phyloP scores from a whole-genome alignment of 2,329 filamentous ascomycete genomes.

The Ascochyta fabae region DNA sequence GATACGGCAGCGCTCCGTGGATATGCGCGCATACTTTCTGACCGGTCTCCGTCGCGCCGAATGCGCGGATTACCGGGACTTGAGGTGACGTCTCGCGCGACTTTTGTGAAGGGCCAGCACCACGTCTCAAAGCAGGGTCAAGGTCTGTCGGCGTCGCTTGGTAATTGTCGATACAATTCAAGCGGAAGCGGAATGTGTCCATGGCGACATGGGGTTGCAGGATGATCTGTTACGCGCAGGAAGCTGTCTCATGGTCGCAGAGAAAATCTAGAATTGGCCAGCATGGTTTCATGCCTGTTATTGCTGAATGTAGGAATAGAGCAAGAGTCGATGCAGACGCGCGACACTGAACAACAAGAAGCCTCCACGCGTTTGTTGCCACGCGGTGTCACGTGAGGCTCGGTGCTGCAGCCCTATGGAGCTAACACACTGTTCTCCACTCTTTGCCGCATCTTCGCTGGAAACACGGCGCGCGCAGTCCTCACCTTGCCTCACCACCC shows the following conservation, averaged over 20 bases:
- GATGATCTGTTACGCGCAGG: neutral
- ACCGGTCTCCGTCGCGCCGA: slow-evolving; percentile 90
- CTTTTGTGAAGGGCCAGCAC: slow-evolving; percentile 60
- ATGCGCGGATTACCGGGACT: slow-evolving; percentile 86
- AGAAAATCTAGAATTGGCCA: slow-evolving; percentile 1
- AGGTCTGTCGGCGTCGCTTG: slow-evolving; percentile 79
- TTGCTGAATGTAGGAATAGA: neutral
- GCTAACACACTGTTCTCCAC: slow-evolving; percentile 27
- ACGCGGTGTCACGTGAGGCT: slow-evolving; percentile 36
- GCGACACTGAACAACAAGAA: neutral
- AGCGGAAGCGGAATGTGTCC: slow-evolving; percentile 84
- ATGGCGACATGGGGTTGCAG: slow-evolving; percentile 48
- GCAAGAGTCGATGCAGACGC: slow-evolving; percentile 7
- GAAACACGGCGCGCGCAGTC: slow-evolving; percentile 5
- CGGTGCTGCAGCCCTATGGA: slow-evolving; percentile 40
- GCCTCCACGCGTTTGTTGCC: slow-evolving; percentile 8
- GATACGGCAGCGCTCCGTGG: slow-evolving; percentile 92
- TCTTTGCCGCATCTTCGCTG: slow-evolving; percentile 14
- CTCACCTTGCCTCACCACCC: neutral
- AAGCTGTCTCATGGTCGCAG: slow-evolving; percentile 18
- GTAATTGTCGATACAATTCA: slow-evolving; percentile 97
- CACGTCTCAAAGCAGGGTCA: slow-evolving; percentile 78
- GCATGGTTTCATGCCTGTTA: neutral
- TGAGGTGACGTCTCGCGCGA: slow-evolving; percentile 67
- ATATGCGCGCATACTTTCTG: slow-evolving; percentile 97